Evolutionary conservation across 169 alveolate species (phyloP), one percentile per base, ranked within the genome.

Genomic region (Plasmodium sp.): DNA sequence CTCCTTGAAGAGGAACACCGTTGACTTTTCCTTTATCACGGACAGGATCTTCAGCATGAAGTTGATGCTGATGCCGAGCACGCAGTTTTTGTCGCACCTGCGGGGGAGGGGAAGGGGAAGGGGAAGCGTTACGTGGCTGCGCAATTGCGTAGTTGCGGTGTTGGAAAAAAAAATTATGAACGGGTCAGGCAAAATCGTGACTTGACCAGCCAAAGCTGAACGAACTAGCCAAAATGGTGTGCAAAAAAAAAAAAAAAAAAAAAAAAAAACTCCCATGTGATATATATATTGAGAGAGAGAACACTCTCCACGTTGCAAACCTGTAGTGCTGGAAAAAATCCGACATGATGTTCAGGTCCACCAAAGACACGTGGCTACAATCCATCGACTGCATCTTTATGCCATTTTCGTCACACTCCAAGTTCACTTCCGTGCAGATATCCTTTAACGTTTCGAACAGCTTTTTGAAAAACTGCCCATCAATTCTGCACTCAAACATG

Each of bases 311-410:
- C 39, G 33, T 43, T 9, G 22, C 81, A 27, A 74, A 90, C 94
- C 94, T 94, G 93, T 97, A 98, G 71, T 96, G 98, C 92, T 97
- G 98, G 92, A 98, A 98, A 48, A 98, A 98, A 71, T 97, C 98
- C 58, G 98, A 98, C 80, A 96, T 93, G 67, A 98, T 96, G 81
- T 96, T 92, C 58, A 98, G 95, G 72, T 97, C 97, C 41, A 98
- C 98, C 72, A 98, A 85, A 36, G 99, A 97, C 41, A 98, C 98
- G 94, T 98, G 99, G 14, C 98, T 97, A 83, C 98, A 97, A 58
- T 98, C 99, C 99, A 98, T 98, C 6, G 99, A 98, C 93, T 98
- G 99, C 96, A 98, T 97, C 41, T 98, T 96, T 43, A 98, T 85
- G 31, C 99, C 99, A 31, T 97, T 98, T 51, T 97, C 97, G 43